Evolutionary conservation across 1,284 basidiomycete genomes (phyloP), one percentile per base, ranked within the genome.

Genomic region (Tilletia horrida): DNA sequence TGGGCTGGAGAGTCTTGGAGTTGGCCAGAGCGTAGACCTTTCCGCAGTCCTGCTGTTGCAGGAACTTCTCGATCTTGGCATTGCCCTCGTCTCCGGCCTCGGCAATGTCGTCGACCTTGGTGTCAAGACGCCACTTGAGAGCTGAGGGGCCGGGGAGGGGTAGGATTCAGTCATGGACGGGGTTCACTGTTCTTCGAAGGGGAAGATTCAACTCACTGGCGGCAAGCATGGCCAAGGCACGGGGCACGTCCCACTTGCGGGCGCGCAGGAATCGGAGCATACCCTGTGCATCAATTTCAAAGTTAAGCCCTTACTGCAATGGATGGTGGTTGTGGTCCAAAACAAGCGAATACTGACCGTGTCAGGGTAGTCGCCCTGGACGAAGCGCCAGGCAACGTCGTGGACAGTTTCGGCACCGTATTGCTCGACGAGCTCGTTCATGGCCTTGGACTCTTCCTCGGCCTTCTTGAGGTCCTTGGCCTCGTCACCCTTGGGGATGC

Each of bases 171-270:
- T 27, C 6, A 8, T 27, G 3, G n/a, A 7, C 50, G 9, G n/a
- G 21, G 45, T 48, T 16, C 16, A 18, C 43, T 9, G 11, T 44
- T 18, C 18, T 44, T 9, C 11, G 9, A 44, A 9, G 9, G 18
- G 11, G 11, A 44, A 9, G 11, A 18, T 23, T 21, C 23, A 6
- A 59, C 55, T 40, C 55, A 59, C 55, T 75, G 2, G 69, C 68
- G 48, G 75, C 78, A 63, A 83, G 73, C 83, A 83, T 83, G 35
- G 82, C 82, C 57, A 82, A 75, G 16, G 81, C 83, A 11, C 82
- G 81, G 16, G 73, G 72, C 0, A 79, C 75, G 55, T 82, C 79
- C 82, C 82, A 83, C 72, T 82, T 75, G 48, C 83, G 76, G 1
- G 82, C 83, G 50, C 83, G 77, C 1, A 83, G 69, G 74, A 83